Base-by-base conservation (phyloP, 176 grass and related monocot species). In the Raddia guianensis region DNA sequence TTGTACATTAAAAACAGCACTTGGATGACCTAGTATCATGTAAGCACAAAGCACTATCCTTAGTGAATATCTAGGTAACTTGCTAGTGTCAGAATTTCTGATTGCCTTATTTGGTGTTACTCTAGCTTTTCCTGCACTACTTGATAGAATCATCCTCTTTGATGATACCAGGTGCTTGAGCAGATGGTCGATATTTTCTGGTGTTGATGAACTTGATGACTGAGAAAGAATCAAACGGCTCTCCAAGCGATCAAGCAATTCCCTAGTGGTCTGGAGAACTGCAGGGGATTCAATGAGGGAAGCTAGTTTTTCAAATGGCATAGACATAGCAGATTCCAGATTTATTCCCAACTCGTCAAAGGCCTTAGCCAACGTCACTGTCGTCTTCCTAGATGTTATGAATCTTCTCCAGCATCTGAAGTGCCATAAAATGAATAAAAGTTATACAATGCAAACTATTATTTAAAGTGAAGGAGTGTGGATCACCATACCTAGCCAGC, bases 1-100 rank as follows among this genome's bases (percentile, higher is more conserved):
- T 82, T 70, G 85, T 66, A 82, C 92, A 73, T 89, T 98, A 61
- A 95, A 85, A 86, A 98, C 90, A 76, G 59, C 91, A 84, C 66
- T 86, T 79, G 92, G 96, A 83, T 98, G 96, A 65, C 82, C 91
- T 76, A 98, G 77, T 90, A 98, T 95, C 96, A 98, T 98, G 86
- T 98, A 95, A 72, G 96, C 92, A 89, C 92, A 95, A 55, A 98
- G 92, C 32, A 91, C 90, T 21, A 93, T 72, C 87, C 90, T 86
- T 16, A 85, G 84, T 12, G 88, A 77, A 93, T 98, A 98, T 82
- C 92, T 89, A 51, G 92, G 60, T 74, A 77, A 67, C 74, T 87
- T 91, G 70, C 48, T 85, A 72, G 76, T 11, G 2, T 59, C 65
- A 58, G 44, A 77, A 77, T 56, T 85, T 77, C 66, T 62, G 64